A percentile compares a stretch with the other conserved stretches of the same genome.
These are phyloP conservation scores for Colletotrichum neosansevieriae DNA, from an alignment of 2,329 filamentous ascomycete species.

Conservation along the genomic window DNA sequence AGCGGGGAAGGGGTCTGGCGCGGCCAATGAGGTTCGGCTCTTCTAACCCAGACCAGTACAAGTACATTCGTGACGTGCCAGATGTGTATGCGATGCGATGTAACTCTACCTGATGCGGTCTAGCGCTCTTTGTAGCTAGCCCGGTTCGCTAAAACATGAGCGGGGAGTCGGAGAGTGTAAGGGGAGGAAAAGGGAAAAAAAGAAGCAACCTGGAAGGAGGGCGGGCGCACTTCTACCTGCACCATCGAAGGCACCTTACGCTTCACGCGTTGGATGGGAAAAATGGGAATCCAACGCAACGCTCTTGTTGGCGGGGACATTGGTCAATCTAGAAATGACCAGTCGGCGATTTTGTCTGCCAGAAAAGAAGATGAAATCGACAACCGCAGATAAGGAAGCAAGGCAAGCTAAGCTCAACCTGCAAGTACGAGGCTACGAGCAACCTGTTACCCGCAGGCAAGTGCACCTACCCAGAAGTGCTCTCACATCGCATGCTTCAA, in stretches of 20 bases:
- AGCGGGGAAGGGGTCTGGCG: slow-evolving; percentile 36
- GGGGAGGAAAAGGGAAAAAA: too few relatives aligned
- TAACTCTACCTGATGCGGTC: slow-evolving; percentile 33
- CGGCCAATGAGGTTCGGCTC: slow-evolving; percentile 27
- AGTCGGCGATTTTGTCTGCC: slow-evolving; percentile 26
- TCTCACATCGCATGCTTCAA: slow-evolving; percentile 3
- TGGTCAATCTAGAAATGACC: background rate
- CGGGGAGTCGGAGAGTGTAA: slow-evolving; percentile 31
- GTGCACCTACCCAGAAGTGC: too few relatives aligned
- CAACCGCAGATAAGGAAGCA: background rate
- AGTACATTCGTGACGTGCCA: slow-evolving; percentile 37
- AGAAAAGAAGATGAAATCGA: slow-evolving; percentile 11
- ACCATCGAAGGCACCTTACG: background rate
- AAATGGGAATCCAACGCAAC: background rate
- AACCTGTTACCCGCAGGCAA: too few relatives aligned
- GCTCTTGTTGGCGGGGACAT: background rate
- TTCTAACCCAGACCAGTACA: slow-evolving; percentile 5
- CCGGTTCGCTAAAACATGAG: slow-evolving; percentile 35
- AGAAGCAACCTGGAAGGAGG: too few relatives aligned
- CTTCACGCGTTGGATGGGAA: background rate
- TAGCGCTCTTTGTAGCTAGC: slow-evolving; percentile 21
- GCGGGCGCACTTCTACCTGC: background rate
- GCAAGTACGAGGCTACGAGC: too few relatives aligned
- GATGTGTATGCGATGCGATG: slow-evolving; percentile 16
- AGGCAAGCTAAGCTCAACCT: too few relatives aligned